Evolutionary conservation across 352 stramenopile species (phyloP).

Genomic region (Phytophthora tentaculata): DNA sequence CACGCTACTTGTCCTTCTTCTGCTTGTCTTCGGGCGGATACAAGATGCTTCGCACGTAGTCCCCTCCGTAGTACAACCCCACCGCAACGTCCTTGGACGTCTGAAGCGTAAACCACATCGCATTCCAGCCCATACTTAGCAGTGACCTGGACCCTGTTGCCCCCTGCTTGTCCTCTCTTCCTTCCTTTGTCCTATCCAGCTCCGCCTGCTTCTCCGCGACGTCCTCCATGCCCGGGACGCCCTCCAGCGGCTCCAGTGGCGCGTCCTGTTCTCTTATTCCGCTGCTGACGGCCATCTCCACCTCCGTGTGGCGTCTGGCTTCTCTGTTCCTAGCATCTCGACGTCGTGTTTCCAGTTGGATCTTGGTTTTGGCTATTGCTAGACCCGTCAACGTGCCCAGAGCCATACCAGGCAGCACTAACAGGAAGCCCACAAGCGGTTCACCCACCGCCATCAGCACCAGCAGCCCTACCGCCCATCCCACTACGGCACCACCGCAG

Average conservation of each 20-base stretch:
- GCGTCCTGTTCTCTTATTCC: slow-evolving; percentile 35
- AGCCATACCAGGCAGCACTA: slow-evolving; percentile 72
- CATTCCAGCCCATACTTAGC: slow-evolving; percentile 38
- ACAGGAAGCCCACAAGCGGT: slow-evolving; percentile 67
- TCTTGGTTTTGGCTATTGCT: slow-evolving; percentile 65
- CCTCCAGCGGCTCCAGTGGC: slow-evolving; percentile 46
- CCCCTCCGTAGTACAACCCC: slow-evolving; percentile 49
- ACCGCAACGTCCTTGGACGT: slow-evolving; percentile 53
- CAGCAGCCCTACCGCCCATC: slow-evolving; percentile 57
- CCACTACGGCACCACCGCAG: slow-evolving; percentile 53
- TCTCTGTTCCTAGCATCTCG: slow-evolving; percentile 45
- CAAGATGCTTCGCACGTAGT: slow-evolving; percentile 50
- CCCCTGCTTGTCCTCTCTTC: slow-evolving; percentile 11
- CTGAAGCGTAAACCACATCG: slow-evolving; percentile 54
- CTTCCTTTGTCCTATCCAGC: slow-evolving; percentile 1
- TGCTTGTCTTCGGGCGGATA: slow-evolving; percentile 26
- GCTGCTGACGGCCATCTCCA: slow-evolving; percentile 58
- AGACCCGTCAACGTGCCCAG: slow-evolving; percentile 51
- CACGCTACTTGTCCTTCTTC: slow-evolving; percentile 19
- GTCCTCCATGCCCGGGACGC: slow-evolving; percentile 34
- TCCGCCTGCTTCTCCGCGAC: slow-evolving; percentile 26
- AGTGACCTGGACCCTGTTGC: slow-evolving; percentile 26
- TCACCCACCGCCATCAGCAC: slow-evolving; percentile 56
- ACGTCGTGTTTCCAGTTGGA: slow-evolving; percentile 58
- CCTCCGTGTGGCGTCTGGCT: slow-evolving; percentile 50